Base-by-base conservation (phyloP, 331 rosid species). In the Rosa hybrid region DNA sequence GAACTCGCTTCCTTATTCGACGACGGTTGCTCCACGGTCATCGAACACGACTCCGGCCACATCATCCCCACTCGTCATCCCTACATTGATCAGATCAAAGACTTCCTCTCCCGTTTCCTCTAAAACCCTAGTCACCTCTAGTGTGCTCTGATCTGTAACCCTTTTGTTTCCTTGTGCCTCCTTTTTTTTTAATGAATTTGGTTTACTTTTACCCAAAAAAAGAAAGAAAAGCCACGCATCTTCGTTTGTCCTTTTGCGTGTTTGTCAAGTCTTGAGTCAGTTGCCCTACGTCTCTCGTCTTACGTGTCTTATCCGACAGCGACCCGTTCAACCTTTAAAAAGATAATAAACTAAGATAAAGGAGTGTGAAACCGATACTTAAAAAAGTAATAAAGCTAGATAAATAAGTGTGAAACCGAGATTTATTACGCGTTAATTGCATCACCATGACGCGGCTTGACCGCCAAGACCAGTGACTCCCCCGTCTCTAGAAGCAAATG, bases 11-110 rank as follows among this genome's bases (percentile, higher is more conserved):
- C 92, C n/a, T 81, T 88, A 34, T 95, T 90, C 23, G 94, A 93
- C 49, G 82, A 59, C 4, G 81, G 88, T 41, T 89, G 93, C 83
- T 86, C 90, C 65, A 89, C 80, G 67, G 79, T 78, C 21, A 64
- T 95, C 39, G 94, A 93, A 76, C 99, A 95, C 60, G 97, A 86
- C 74, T 81, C 53, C 63, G 99, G 99, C 68, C 99, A 95, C 77
- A 89, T 95, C 74, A 87, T 95, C 83, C 99, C 97, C 62, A 84
- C 97, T 4, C 88, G 92, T 16, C 67, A 93, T 53, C 99, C 98
- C 3, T 95, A 87, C 79, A 91, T 93, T 6, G 94, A 91, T 73
- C 84, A 85, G 80, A 86, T 95, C 45, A 91, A 82, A 87, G 85
- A 82, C 60, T 95, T 95, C 84, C 97, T 90, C 10, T 80, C 76